Conservation (phyloP, 192 early-diverging fungal genomes). For the Allomyces arbusculus region DNA sequence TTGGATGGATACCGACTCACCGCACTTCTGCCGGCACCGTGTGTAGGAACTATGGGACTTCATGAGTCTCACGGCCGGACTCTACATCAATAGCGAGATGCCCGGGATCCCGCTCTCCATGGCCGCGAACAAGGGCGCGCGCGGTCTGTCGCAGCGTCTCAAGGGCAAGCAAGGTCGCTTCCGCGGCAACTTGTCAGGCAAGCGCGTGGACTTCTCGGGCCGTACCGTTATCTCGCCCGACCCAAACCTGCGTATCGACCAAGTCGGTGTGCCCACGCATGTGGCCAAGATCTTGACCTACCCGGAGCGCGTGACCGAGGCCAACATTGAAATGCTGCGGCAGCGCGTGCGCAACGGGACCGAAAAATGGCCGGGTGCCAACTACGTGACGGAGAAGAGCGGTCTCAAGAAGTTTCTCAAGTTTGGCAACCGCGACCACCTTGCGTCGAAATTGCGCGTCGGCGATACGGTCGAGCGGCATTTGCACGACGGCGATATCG, state of each 20-base stretch:
- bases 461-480: slow-evolving; percentile 96
- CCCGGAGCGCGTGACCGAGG: slow-evolving; percentile 75
- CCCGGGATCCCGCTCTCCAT: slow-evolving; percentile 60
- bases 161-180: slow-evolving; percentile 99
- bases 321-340: slow-evolving; percentile 67
- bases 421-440: slow-evolving; percentile 42
- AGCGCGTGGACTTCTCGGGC: slow-evolving; percentile 97
- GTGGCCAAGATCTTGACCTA: slow-evolving; percentile 87
- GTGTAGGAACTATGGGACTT: slow-evolving; percentile 90
- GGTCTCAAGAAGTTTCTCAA: slow-evolving; percentile 46
- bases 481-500: slow-evolving; percentile 76
- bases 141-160: slow-evolving; percentile 84
- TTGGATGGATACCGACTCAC: too few relatives aligned
- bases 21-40: too few relatives aligned
- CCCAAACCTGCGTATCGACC: slow-evolving; percentile 93
- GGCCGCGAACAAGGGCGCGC: slow-evolving; percentile 36
- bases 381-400: slow-evolving; percentile 42
- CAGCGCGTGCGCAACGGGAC: slow-evolving; percentile 64
- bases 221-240: slow-evolving; percentile 98
- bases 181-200: slow-evolving; percentile 94
- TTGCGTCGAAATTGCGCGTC: slow-evolving; percentile 51
- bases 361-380: slow-evolving; percentile 81
- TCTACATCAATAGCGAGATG: slow-evolving; percentile 93
- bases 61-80: slow-evolving; percentile 72
- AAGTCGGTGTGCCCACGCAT: slow-evolving; percentile 76